phyloP scores from a whole-genome alignment of 345 rosid species.

The Capsella bursapastoris region DNA sequence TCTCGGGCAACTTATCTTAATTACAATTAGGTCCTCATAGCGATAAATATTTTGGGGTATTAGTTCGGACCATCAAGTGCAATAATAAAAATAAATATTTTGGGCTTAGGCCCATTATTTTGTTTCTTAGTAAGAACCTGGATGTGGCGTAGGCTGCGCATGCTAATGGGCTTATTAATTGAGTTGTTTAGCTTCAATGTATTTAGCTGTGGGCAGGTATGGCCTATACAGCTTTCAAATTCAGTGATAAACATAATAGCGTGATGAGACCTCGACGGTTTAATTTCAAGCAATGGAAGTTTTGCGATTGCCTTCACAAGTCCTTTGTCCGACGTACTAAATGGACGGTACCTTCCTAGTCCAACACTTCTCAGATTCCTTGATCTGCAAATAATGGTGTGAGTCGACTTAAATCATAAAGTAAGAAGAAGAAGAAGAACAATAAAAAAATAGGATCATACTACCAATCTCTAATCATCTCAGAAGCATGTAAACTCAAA shows the following conservation, averaged over 20 bases:
- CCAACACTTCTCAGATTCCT: conserved; percentile 48
- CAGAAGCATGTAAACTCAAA: neutral
- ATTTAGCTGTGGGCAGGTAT: conserved; percentile 10
- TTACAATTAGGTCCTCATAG: too few species aligned
- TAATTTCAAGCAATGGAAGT: conserved; percentile 55
- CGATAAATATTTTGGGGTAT: too few species aligned
- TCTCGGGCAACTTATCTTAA: too few species aligned
- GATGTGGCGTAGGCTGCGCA: too few species aligned
- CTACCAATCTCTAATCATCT: neutral
- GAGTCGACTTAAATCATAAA: neutral
- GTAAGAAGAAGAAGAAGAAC: neutral
- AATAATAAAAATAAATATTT: too few species aligned
- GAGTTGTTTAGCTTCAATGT: too few species aligned
- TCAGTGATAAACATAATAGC: neutral
- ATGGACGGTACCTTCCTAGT: conserved; percentile 39
- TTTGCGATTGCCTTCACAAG: conserved; percentile 43
- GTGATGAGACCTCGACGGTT: conserved; percentile 46
- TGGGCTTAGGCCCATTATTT: too few species aligned
- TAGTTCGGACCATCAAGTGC: too few species aligned
- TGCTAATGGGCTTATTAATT: too few species aligned
- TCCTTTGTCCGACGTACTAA: neutral
- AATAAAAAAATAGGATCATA: neutral
- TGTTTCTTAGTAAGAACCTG: too few species aligned
- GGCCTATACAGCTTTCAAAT: conserved; percentile 6
- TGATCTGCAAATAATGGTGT: conserved; percentile 26